These are phyloP conservation scores for Solanum ossicruentum DNA, from an alignment of 257 asterid genomes.

Conservation along the genomic window DNA sequence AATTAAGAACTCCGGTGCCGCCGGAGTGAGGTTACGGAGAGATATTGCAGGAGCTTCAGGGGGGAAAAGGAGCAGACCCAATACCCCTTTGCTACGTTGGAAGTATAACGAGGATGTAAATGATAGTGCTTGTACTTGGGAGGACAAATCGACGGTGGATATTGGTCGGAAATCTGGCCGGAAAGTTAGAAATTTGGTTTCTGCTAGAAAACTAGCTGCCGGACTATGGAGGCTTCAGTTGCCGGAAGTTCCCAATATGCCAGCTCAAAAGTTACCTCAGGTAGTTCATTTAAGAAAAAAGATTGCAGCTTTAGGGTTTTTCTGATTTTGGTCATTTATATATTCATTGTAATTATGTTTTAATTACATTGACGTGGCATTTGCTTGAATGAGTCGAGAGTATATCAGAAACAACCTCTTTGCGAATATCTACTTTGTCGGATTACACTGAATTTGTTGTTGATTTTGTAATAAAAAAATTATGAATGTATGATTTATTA, in stretches of 20 bases:
- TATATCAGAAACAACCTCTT: neutral
- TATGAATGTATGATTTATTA: neutral
- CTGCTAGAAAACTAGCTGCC: conserved; percentile 50
- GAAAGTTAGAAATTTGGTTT: conserved; percentile 13
- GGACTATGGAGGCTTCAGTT: conserved; percentile 51
- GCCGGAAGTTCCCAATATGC: conserved; percentile 22
- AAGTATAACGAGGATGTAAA: conserved; percentile 30
- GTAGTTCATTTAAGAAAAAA: conserved; percentile 12
- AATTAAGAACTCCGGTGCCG: conserved; percentile 19
- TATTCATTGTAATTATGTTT: neutral
- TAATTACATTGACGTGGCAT: neutral
- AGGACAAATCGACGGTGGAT: conserved; percentile 13
- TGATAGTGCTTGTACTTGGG: conserved; percentile 6
- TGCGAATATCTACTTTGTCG: neutral
- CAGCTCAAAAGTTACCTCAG: conserved; percentile 29
- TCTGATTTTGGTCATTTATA: neutral
- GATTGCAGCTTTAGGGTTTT: neutral
- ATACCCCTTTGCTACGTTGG: conserved; percentile 54
- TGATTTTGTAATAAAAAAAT: neutral
- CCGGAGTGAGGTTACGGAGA: conserved; percentile 30
- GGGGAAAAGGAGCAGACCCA: conserved; percentile 34
- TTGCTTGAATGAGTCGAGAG: neutral
- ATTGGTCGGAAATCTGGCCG: conserved; percentile 14
- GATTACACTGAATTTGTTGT: neutral
- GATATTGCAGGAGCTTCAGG: conserved; percentile 11